Base-by-base conservation (phyloP, 495 filamentous ascomycete species). In the Immersiella caudata region DNA sequence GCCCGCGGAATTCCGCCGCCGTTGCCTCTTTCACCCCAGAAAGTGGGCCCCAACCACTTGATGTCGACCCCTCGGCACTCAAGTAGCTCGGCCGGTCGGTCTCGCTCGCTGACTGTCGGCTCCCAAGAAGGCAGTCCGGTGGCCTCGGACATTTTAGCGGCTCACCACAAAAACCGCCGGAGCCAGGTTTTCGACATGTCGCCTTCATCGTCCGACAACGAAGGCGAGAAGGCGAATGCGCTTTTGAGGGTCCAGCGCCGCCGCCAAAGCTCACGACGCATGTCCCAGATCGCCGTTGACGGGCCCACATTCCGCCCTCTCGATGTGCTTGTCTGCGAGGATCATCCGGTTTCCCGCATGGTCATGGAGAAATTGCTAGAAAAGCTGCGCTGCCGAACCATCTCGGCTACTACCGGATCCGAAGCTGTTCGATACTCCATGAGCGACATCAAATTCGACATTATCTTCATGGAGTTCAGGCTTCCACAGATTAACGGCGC, bases 341-440 rank as follows among this genome's bases (percentile, higher is more conserved):
- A 98, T 76, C 95, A 98, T 74, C 96, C 96, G 0, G 93, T 98
- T n/a, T 97, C 94, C 18, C 87, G 93, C 55, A 83, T 98, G 78
- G 93, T 99, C 24, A 97, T 98, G 95, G 95, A 98, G 74, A 92
- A 94, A 66, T 80, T 98, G 6, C 87, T 98, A 54, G 96, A 98
- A 77, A 98, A 96, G 79, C 84, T 99, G 40, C 89, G 91, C 36
- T 99, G 95, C 71, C 91, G 96, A 20, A 97, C 93, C n/a, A 96
- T 99, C 67, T 89, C 91, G 18, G 95, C 93, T 1, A 83, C 87
- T 8, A 96, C 92, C 69, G 95, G 96, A 20, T 84, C 91, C 1
- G 95, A 99, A 71, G 96, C 93, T 1, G 89, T 94, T 75, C 88
- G 94, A 25, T 96, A 91, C 78, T 93, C 94, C 51, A 90, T 97